A percentile compares a stretch with the other conserved stretches of the same genome.
phyloP scores from a whole-genome alignment of 768 basidiomycete genomes.

The Suillus alpinus region DNA sequence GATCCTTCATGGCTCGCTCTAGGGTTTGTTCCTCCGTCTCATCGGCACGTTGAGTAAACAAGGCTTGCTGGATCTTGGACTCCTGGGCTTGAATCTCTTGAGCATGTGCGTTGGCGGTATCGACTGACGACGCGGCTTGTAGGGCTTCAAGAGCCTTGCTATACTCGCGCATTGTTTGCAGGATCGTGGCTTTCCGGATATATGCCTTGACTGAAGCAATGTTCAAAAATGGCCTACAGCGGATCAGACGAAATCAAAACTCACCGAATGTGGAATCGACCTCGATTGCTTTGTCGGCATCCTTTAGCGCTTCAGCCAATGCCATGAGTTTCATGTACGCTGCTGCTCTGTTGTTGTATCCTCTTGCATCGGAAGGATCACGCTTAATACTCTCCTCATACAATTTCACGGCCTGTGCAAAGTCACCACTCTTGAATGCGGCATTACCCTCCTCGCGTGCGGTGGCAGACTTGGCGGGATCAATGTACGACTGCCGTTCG shows the following conservation, averaged over 20 bases:
- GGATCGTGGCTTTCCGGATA: slow-evolving; percentile 86
- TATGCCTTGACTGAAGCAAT: slow-evolving; percentile 73
- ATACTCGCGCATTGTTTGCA: slow-evolving; percentile 89
- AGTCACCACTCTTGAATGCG: slow-evolving; percentile 90
- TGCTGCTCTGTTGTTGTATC: slow-evolving; percentile 98
- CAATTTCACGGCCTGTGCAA: slow-evolving; percentile 84
- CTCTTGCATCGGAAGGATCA: slow-evolving; percentile 82
- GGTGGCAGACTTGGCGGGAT: slow-evolving; percentile 75
- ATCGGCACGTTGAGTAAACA: slow-evolving; percentile 72
- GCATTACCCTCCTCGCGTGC: slow-evolving; percentile 93
- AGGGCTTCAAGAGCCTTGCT: slow-evolving; percentile 81
- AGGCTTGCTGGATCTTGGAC: slow-evolving; percentile 75
- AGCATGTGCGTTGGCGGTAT: slow-evolving; percentile 78
- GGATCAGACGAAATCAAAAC: slow-evolving; percentile 17
- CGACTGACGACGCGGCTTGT: slow-evolving; percentile 74
- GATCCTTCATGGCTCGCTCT: slow-evolving; percentile 94
- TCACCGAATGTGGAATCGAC: slow-evolving; percentile 82
- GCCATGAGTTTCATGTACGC: slow-evolving; percentile 95
- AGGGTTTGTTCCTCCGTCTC: slow-evolving; percentile 94
- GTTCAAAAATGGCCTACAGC: not conserved
- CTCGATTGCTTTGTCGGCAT: slow-evolving; percentile 90
- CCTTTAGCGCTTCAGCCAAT: slow-evolving; percentile 93
- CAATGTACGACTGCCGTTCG: slow-evolving; percentile 81
- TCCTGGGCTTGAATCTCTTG: slow-evolving; percentile 81
- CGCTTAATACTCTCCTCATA: slow-evolving; percentile 98